Evolutionary conservation across 1,139 yeast genomes (phyloP), one percentile per base, ranked within the genome.

Genomic region (Yamadazyma kanchanaburiensis): DNA sequence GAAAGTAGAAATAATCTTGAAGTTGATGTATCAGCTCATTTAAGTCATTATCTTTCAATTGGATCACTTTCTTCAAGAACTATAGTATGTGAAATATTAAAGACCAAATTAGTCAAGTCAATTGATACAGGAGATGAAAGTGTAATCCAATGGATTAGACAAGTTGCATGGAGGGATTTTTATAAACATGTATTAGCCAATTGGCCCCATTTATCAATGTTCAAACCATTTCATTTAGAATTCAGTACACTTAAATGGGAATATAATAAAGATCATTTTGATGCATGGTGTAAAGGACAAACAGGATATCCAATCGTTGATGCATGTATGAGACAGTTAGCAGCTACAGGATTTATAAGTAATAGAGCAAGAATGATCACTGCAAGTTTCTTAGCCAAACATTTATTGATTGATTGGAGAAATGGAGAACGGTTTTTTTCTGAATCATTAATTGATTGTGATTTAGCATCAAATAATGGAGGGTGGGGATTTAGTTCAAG

Each of bases 401-500:
- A 74, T 41, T 49, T 75, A 22, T 53, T 71, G 14, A 55, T 73
- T 17, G 80, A 75, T 45, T 75, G 77, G 76, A 60, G 79, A 29
- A 55, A 63, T 43, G 81, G 81, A 1, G 77, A 74, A 42, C 52
- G 58, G 16, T 74, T 64, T 54, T 75, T 75, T 44, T 58, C 68
- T 47, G 60, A 60, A 36, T 61, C 62, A 34, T 53, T 75, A 26
- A 49, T 73, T 2, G 81, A 75, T 45, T 70, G 70, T 13, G 81
- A 75, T 44, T 62, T 72, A 40, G 63, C 74, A 17, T 70, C 75
- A 28, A 75, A 75, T 44, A 63, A 67, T 31, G 77, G 75, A 4
- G 80, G 80, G 2, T 75, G 80, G 81, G 76, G 76, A 1, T 72
- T 72, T 46, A 55, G 70, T 30, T 61, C 76, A 3, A 61, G 74